Evolutionary conservation across 352 stramenopile genomes (phyloP), one percentile per base, ranked within the genome.

Genomic region (Pythium dissotocum): DNA sequence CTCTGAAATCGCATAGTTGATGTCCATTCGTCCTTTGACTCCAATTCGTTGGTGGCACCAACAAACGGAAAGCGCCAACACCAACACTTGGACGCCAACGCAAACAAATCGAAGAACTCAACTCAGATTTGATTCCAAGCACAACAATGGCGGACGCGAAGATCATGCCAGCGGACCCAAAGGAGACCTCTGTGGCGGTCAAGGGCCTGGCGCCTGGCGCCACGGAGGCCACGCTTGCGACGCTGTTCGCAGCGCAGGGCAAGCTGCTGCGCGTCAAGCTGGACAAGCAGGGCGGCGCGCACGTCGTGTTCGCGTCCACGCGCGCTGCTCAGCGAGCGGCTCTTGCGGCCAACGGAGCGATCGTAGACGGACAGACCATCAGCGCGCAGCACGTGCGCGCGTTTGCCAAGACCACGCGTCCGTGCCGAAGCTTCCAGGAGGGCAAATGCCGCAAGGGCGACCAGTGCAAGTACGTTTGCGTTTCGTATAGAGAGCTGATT

Each of bases 401-500:
- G 12, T 89, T 90, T 42, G 58, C 36, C 16, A 81, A 85, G 44
- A 70, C 77, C 7, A 75, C 58, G 14, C 46, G 69, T 4, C 78
- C 80, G 32, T 91, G 82, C 61, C 78, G 80, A 6, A 63, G 74
- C 7, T 93, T 90, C 66, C 75, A 71, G 64, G 72, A 75, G n/a
- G 85, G 85, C 56, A 82, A 75, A 10, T 93, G 85, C 66, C 62
- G 66, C 60, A 79, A 87, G 52, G 83, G 83, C 32, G 82, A 89
- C 61, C 26, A 74, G 58, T 94, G 85, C 83, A 94, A 94, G 80
- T 90, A 77, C 60, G 40, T 49, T 44, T 44, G 12, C 12, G 36
- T 7, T 16, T 44, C 21, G 21, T 24, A 24, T 24, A 24, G 21
- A 24, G 36, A 1, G 12, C 33, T 44, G 77, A 33, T 26, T 26